Percentiles rank a stretch among this genome's conserved stretches.
Conservation (phyloP, 2,329 filamentous ascomycete species). For the Fusarium albidum region DNA sequence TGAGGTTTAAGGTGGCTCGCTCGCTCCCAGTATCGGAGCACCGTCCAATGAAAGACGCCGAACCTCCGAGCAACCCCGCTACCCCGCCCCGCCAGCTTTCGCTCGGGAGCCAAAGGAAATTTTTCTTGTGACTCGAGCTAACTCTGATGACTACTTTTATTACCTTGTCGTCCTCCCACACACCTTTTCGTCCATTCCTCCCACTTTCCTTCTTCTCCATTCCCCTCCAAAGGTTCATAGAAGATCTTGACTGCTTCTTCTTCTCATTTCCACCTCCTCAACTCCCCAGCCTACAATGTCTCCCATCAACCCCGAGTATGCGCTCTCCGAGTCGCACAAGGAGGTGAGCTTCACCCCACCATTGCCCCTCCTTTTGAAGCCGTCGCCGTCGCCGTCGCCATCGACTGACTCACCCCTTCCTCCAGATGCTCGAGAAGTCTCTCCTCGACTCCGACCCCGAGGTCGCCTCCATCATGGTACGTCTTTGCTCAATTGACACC, state of each 20-base stretch:
- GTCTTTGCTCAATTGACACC: constrained; percentile 40
- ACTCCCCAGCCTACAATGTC: constrained; percentile 48
- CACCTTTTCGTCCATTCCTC: constrained; percentile 23
- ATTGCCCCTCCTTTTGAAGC: constrained; percentile 33
- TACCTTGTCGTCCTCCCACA: constrained; percentile 26
- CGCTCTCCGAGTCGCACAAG: constrained; percentile 63
- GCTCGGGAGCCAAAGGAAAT: constrained; percentile 30
- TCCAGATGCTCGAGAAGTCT: constrained; percentile 93
- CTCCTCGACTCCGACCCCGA: constrained; percentile 91
- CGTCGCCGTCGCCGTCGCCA: constrained; percentile 7
- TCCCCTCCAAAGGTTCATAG: constrained; percentile 7
- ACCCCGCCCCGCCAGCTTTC: neutral
- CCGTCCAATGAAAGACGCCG: constrained; percentile 36
- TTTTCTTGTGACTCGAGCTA: constrained; percentile 23
- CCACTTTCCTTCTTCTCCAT: constrained; percentile 12
- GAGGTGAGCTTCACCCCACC: constrained; percentile 51
- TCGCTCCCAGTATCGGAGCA: constrained; percentile 30
- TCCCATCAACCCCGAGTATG: constrained; percentile 56
- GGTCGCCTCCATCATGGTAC: constrained; percentile 95
- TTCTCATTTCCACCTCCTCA: constrained; percentile 9
- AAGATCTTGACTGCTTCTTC: constrained; percentile 18
- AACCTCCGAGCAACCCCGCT: constrained; percentile 34
- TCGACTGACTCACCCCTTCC: constrained; percentile 25
- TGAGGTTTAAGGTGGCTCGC: neutral
- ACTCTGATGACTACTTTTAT: constrained; percentile 32